A percentile compares a stretch with the other conserved stretches of the same genome.
Conservation (phyloP, 768 basidiomycete species). For the Trametes meyenii region DNA sequence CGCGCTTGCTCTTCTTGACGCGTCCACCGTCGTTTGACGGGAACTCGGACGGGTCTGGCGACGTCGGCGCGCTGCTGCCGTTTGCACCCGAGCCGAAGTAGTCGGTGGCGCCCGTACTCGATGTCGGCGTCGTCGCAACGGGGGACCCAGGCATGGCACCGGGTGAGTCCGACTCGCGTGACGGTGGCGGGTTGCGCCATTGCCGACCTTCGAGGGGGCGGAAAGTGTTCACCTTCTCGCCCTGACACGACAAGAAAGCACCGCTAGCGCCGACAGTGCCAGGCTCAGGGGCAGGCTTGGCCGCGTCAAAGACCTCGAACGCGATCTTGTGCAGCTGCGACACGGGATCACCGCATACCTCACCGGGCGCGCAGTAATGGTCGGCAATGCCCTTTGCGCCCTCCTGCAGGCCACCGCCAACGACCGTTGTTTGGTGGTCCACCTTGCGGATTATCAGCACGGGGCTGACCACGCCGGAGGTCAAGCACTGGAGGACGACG, state of each 20-base stretch:
- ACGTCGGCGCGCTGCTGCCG: conserved; percentile 67
- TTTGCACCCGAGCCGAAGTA: conserved; percentile 61
- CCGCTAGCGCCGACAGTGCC: conserved; percentile 80
- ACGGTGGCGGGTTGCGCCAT: conserved; percentile 52
- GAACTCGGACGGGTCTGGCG: conserved; percentile 69
- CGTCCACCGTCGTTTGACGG: conserved; percentile 82
- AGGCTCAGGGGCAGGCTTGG: conserved; percentile 68
- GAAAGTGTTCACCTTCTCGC: conserved; percentile 91
- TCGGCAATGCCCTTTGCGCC: conserved; percentile 85
- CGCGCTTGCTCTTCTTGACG: conserved; percentile 78
- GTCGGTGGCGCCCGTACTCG: conserved; percentile 48
- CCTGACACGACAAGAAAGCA: conserved; percentile 88
- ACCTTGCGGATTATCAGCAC: conserved; percentile 93
- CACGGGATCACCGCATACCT: conserved; percentile 92
- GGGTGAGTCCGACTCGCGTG: conserved; percentile 37
- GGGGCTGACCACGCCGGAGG: conserved; percentile 92
- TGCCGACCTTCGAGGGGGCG: conserved; percentile 81
- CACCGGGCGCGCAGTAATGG: conserved; percentile 80
- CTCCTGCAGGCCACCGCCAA: conserved; percentile 89
- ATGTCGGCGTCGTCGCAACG: conserved; percentile 56
- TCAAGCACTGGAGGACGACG: conserved; percentile 91
- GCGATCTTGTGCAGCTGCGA: conserved; percentile 96
- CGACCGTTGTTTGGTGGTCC: conserved; percentile 85
- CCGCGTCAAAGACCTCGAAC: conserved; percentile 83
- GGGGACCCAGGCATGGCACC: conserved; percentile 70